phyloP scores from a whole-genome alignment of 257 asterid genomes.

The Jasminum sambac region DNA sequence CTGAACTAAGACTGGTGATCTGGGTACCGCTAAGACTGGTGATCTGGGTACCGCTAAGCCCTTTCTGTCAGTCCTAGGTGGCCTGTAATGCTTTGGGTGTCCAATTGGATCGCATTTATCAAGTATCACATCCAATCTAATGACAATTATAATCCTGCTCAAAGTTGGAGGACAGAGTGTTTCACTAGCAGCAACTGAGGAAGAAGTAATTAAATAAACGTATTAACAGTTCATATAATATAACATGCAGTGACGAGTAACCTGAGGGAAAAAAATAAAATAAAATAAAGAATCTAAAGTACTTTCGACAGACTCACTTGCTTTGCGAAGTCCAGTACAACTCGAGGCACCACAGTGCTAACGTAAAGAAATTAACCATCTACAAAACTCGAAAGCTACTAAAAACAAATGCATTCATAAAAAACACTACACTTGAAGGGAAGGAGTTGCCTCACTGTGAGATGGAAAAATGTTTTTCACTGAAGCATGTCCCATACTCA shows the following conservation, averaged over 20 bases:
- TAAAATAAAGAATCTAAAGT: too few relatives aligned
- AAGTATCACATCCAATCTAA: constrained; percentile 61
- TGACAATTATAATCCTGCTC: constrained; percentile 81
- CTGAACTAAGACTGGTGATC: too few relatives aligned
- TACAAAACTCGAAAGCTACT: background rate
- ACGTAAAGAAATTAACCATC: background rate
- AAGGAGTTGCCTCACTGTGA: background rate
- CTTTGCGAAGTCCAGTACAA: background rate
- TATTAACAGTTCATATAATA: constrained; percentile 1
- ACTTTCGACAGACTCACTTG: background rate
- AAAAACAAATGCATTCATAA: background rate
- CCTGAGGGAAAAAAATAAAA: too few relatives aligned
- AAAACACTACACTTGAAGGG: background rate
- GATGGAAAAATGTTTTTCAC: background rate
- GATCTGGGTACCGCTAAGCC: constrained; percentile 39
- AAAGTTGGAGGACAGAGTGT: constrained; percentile 15
- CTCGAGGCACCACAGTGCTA: background rate
- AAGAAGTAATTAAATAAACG: constrained; percentile 10
- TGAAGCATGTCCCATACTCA: background rate
- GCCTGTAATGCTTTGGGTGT: constrained; percentile 44
- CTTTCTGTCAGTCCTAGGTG: constrained; percentile 35
- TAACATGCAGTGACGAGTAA: too few relatives aligned
- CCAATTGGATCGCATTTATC: constrained; percentile 73
- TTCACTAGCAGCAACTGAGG: constrained; percentile 9
- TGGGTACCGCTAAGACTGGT: constrained; percentile 37